Base-by-base conservation (phyloP, 2,329 filamentous ascomycete genomes). In the Dryadomyces quercivorus region DNA sequence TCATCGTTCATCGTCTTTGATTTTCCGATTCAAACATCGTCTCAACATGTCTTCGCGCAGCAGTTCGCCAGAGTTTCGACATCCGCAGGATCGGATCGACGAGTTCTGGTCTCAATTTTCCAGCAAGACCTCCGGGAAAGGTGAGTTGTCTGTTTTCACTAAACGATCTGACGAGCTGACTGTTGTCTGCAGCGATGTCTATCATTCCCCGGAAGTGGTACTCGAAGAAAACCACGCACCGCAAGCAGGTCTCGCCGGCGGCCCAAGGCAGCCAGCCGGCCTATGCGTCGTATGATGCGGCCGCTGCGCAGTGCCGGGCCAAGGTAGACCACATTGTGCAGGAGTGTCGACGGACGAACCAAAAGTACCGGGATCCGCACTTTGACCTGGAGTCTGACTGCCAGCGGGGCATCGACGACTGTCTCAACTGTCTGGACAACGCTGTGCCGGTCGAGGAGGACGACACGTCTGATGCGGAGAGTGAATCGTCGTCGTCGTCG, bases 281-380 rank as follows among this genome's bases (percentile, higher is more conserved):
- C 0, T 73, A 80, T 47, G 57, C 59, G 20, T 88, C 85, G 0
- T 93, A 88, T 63, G 81, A 88, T 53, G 80, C 88, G 61, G 88
- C 87, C 0, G 80, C 76, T 3, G 76, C 76, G 21, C 78, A 84
- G 56, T 94, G 88, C 68, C 75, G 73, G 53, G 78, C 77, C 55
- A 86, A 77, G 69, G 85, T 76, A 3, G 74, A 72, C 26, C 78
- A 80, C 64, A 83, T 84, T 56, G 74, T 80, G 50, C 72, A 73
- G 55, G 80, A 83, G 63, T 94, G 88, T 65, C 75, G 81, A 21
- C 78, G 86, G 9, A 74, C 89, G 55, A 95, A 95, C 67, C 85
- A 89, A 63, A 92, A 89, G 67, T 95, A 94, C 65, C 79, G 85
- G 16, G 88, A 94, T 64, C 80, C 84, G n/a, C 82, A 93, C 66